Percentiles rank a stretch among this genome's conserved stretches.
phyloP scores from a whole-genome alignment of 331 rosid species.

The Spiraea crenata region DNA sequence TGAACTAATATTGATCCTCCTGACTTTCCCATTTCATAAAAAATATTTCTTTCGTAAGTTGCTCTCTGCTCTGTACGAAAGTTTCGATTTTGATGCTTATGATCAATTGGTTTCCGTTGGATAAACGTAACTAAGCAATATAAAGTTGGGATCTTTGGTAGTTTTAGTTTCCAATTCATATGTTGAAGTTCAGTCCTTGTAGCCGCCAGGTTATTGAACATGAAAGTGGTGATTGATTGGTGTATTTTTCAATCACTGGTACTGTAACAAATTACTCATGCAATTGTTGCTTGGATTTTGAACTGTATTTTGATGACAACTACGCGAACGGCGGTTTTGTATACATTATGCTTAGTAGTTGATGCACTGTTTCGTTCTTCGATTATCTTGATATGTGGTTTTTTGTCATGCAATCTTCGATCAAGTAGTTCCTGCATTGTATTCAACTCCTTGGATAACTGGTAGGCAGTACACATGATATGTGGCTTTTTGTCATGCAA shows the following conservation, averaged over 20 bases:
- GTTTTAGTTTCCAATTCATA: not conserved
- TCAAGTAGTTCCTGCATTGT: not conserved
- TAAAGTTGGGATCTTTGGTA: not conserved
- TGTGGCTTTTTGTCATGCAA: not conserved
- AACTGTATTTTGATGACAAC: not conserved
- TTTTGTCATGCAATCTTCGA: not conserved
- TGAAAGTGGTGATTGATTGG: not conserved
- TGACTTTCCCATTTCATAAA: not conserved
- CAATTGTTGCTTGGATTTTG: not conserved
- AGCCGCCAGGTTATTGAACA: slow-evolving; percentile 10
- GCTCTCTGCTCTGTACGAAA: not conserved
- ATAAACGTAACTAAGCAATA: not conserved
- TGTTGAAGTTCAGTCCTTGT: not conserved
- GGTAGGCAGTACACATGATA: not conserved
- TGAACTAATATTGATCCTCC: not conserved
- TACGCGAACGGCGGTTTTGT: not conserved
- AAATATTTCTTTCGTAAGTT: not conserved
- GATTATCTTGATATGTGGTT: not conserved
- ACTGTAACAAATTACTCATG: not conserved
- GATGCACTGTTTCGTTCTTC: not conserved
- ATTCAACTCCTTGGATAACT: not conserved
- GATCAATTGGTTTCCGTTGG: not conserved
- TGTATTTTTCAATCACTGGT: not conserved
- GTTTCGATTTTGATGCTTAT: not conserved
- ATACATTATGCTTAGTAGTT: not conserved